These are phyloP conservation scores for Solanum appendiculatum DNA, from an alignment of 257 asterid species.

Conservation along the genomic window DNA sequence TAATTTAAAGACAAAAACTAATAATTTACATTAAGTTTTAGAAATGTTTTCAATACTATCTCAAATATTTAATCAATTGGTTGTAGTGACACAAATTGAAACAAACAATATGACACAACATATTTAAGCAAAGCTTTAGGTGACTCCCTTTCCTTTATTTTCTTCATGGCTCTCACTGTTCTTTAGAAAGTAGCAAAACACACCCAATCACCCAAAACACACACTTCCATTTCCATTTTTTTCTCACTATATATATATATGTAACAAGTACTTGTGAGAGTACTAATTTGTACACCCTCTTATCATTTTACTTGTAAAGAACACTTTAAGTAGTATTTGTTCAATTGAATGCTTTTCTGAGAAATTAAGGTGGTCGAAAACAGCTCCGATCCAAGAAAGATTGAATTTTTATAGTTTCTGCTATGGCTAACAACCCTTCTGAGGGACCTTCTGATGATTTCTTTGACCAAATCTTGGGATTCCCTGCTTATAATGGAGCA, in stretches of 20 bases:
- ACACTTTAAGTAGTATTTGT: not conserved
- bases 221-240: not conserved
- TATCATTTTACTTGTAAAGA: not conserved
- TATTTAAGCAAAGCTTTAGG: constrained; percentile 9
- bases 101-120: not conserved
- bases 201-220: not conserved
- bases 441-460: constrained; percentile 84
- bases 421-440: constrained; percentile 71
- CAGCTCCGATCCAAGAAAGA: not conserved
- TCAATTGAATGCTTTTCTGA: not conserved
- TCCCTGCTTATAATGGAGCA: constrained; percentile 41
- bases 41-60: not conserved
- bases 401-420: constrained; percentile 1
- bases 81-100: not conserved
- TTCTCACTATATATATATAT: not conserved
- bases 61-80: not conserved
- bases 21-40: too few relatives aligned
- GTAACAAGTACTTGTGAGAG: not conserved
- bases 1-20: too few relatives aligned
- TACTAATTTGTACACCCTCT: not conserved
- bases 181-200: constrained; percentile 13
- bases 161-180: constrained; percentile 22
- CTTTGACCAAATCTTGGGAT: constrained; percentile 78
- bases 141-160: constrained; percentile 6
- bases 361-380: not conserved